Base-by-base conservation (phyloP, 805 yeast species). In the Saccharomycopsis sp. region DNA sequence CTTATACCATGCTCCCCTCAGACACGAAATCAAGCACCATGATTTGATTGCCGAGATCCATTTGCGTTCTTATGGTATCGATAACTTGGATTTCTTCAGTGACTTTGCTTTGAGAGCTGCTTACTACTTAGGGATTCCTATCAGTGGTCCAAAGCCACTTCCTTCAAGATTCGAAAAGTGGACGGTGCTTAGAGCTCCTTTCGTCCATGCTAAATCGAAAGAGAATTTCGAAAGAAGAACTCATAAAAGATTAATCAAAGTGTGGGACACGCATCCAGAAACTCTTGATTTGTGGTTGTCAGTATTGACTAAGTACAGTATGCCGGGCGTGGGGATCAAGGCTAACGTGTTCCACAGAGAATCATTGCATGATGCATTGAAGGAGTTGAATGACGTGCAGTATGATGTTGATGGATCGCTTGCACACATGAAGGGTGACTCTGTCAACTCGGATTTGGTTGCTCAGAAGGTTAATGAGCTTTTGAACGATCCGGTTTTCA, bases 191-290 rank as follows among this genome's bases (percentile, higher is more conserved):
- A 82, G 86, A 70, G 85, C 97, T 2, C 97, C 97, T 1, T 94
- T 94, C 70, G 97, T 88, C 20, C 94, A 89, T 68, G 96, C 97
- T 56, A 92, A 91, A 71, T 80, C 94, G 8, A 94, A 94, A 74
- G 96, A 93, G 75, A 94, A 93, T 77, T 94, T 88, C 73, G 88
- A 89, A 75, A 85, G 98, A 75, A 79, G 82, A 54, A 94, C 98
- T 1, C 88, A 83, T 70, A 83, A 86, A 66, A 82, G 96, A 62
- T 70, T 81, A 61, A 76, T 94, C 64, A 79, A 78, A 64, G 87
- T 90, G 29, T 91, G 82, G 78, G 98, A 94, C 71, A 82, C 97
- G 17, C 84, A 87, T 60, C 86, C 92, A 1, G 96, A 89, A 68
- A 86, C 87, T 2, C 75, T 94, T 50, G 96, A 94, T 70, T 73